Evolutionary conservation across 192 early-diverging fungal genomes (phyloP), one percentile per base, ranked within the genome.

Genomic region (Gaertneriomyces semiglobifer): DNA sequence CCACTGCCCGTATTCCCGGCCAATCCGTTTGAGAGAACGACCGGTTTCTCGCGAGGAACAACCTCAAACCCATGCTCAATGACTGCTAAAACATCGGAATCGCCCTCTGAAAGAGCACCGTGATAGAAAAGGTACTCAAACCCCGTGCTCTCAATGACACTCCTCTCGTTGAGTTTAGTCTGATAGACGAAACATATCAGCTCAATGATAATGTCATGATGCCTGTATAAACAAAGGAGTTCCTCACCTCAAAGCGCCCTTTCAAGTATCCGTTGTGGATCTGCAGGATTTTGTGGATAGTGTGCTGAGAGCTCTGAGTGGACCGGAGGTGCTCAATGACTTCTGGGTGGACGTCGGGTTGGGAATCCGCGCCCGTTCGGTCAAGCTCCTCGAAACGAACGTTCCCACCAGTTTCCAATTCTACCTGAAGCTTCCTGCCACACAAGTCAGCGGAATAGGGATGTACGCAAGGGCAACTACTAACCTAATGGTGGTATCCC

Each of bases 331-430:
- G 25, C 2, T 33, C 25, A 33, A 33, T 33, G 25, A 33, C 25
- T 33, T 33, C 25, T 33, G 25, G 25, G 25, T 33, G 25, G 25
- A 33, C 1, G 2, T 33, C 25, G 25, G 25, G 25, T 33, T 33
- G 25, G 25, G 25, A 33, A 33, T 33, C 25, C 25, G 25, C 25
- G 25, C 25, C 25, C 2, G 25, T 33, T 33, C 65, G 14, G 38
- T 85, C 72, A 43, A 77, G 79, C 57, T 83, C 79, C 69, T 86
- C 84, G 72, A 86, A 80, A 5, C 84, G 76, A 16, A 86, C 79
- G 59, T 86, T 86, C 16, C 84, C 84, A 8, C 84, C 84, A 2
- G 84, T 85, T 66, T 83, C 83, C 9, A 86, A 72, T 66, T 86
- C 84, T n/a, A 86, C 58, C 25, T 81, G 63, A 4, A 83, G 72